Evolutionary conservation across 164 flowering plant species (phyloP).

Genomic region (Aristolochia fimbriata): DNA sequence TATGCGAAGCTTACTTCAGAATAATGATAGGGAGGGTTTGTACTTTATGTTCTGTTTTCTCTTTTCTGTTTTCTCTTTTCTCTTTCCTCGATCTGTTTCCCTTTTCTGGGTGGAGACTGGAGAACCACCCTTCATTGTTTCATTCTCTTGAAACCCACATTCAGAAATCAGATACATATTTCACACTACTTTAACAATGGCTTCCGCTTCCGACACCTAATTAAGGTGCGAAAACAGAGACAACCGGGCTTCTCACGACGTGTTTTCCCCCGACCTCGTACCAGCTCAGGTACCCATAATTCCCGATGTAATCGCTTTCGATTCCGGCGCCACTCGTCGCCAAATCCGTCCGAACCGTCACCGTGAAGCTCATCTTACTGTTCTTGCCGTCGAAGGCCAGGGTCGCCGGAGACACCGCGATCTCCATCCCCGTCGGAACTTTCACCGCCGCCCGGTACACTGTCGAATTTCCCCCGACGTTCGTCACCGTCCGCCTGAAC

Average conservation of each 20-base stretch:
- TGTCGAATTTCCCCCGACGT: constrained; percentile 13
- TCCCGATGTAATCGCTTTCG: constrained; percentile 13
- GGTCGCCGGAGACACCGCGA: constrained; percentile 12
- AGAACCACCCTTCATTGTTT: too few relatives aligned
- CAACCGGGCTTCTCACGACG: constrained; percentile 21
- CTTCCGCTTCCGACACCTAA: too few relatives aligned
- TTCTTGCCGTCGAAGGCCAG: constrained; percentile 4
- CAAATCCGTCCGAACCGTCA: constrained; percentile 17
- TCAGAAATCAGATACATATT: too few relatives aligned
- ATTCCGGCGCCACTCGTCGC: constrained; percentile 6
- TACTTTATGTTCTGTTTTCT: too few relatives aligned
- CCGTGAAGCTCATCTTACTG: constrained; percentile 4
- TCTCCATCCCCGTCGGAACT: constrained; percentile 22
- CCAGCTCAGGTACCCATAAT: constrained; percentile 26
- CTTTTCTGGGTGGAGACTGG: too few relatives aligned
- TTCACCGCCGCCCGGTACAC: constrained; percentile 15
- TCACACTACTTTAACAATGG: too few relatives aligned
- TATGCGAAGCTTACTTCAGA: too few relatives aligned
- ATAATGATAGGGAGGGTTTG: too few relatives aligned
- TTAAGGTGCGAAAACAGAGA: neutral
- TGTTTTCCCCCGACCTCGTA: constrained; percentile 23
- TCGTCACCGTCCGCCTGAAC: constrained; percentile 20
- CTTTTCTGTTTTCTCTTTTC: too few relatives aligned
- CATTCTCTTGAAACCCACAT: too few relatives aligned
- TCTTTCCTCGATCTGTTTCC: too few relatives aligned